phyloP scores from a whole-genome alignment of 1,139 yeast genomes.

The Diutina siamensis region DNA sequence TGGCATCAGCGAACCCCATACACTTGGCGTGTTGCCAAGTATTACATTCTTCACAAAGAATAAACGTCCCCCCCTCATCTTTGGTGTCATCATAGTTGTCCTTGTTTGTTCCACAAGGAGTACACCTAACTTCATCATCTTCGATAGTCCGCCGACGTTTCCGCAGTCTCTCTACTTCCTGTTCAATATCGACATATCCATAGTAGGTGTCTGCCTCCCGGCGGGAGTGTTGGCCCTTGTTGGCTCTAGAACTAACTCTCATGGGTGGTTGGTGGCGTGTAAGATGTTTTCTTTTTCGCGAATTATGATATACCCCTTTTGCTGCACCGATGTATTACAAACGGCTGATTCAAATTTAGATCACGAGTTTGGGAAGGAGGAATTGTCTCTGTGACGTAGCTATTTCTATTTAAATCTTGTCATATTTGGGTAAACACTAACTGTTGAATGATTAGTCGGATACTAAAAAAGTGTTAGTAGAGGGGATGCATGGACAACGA shows the following conservation, averaged over 20 bases:
- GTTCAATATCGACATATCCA: neutral
- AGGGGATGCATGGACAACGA: too few species aligned
- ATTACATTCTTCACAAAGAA: constrained; percentile 66
- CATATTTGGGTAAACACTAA: too few species aligned
- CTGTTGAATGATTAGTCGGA: too few species aligned
- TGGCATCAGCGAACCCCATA: constrained; percentile 36
- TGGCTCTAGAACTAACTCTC: neutral
- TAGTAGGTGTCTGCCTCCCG: neutral
- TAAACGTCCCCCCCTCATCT: constrained; percentile 55
- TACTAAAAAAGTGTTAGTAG: too few species aligned
- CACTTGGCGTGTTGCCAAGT: constrained; percentile 84
- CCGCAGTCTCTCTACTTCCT: neutral
- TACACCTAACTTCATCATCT: constrained; percentile 49
- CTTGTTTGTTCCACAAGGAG: constrained; percentile 55
- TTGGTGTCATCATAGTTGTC: constrained; percentile 49
- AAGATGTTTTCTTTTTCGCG: too few species aligned
- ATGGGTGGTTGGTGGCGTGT: neutral
- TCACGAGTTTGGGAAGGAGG: too few species aligned
- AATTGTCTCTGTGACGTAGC: too few species aligned
- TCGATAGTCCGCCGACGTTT: constrained; percentile 9
- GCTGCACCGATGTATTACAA: too few species aligned
- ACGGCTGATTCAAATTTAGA: too few species aligned
- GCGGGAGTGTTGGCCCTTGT: constrained; percentile 3
- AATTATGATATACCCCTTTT: too few species aligned
- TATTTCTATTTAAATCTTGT: too few species aligned